Evolutionary conservation across 106 monocot species (phyloP).

Genomic region (Ottelia alismoides): DNA sequence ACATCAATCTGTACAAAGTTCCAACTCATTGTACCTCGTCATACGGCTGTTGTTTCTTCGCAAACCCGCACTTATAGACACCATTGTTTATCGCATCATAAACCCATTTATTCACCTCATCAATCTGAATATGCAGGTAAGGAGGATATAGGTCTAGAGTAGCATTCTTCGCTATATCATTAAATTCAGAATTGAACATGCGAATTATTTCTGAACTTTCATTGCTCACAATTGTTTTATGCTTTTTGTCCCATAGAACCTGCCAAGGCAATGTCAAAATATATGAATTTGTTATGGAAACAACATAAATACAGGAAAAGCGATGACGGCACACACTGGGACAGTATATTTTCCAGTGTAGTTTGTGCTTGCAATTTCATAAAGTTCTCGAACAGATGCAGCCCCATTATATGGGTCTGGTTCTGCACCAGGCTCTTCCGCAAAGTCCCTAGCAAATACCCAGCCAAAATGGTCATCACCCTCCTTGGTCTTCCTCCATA

Average conservation of each 20-base stretch:
- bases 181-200: constrained; percentile 85
- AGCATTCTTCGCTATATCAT: constrained; percentile 78
- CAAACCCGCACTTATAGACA: constrained; percentile 93
- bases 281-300: neutral
- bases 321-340: constrained; percentile 44
- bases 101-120: constrained; percentile 85
- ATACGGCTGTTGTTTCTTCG: constrained; percentile 84
- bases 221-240: constrained; percentile 85
- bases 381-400: constrained; percentile 67
- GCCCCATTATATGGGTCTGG: constrained; percentile 69
- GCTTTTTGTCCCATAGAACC: constrained; percentile 97
- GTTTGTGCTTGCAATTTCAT: constrained; percentile 72
- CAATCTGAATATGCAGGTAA: constrained; percentile 36
- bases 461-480: constrained; percentile 85
- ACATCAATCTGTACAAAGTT: too few species aligned
- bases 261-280: constrained; percentile 10
- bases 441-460: constrained; percentile 56
- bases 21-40: constrained; percentile 91
- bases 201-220: constrained; percentile 89
- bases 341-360: constrained; percentile 93
- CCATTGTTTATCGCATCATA: constrained; percentile 91
- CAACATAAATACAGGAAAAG: neutral
- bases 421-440: constrained; percentile 70
- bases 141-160: constrained; percentile 73
- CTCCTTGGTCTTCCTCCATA: constrained; percentile 85